A percentile compares a stretch with the other conserved stretches of the same genome.
Conservation (phyloP, 2,329 filamentous ascomycete genomes). For the Trichoderma cornu-damae region DNA sequence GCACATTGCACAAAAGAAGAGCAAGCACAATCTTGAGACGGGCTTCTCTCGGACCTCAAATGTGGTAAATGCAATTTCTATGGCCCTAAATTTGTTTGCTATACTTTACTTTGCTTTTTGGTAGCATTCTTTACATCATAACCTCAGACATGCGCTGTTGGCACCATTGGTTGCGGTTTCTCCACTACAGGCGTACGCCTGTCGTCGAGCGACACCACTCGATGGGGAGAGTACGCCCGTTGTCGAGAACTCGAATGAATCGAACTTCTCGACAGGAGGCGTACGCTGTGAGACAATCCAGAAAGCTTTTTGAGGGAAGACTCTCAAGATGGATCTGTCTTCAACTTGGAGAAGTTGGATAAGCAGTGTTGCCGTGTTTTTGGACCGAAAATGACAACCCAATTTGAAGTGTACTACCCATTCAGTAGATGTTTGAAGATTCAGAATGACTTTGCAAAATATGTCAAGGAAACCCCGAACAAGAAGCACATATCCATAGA, state of each 20-base stretch:
- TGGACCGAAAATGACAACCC: not conserved
- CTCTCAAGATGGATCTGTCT: not conserved
- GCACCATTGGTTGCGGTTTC: not conserved
- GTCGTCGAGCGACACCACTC: not conserved
- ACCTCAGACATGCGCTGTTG: not conserved
- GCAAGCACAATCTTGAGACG: not conserved
- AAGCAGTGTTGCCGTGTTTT: too few species aligned
- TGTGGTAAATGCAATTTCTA: not conserved
- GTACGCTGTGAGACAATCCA: not conserved
- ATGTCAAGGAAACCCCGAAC: not conserved
- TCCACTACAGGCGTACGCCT: constrained; percentile 11
- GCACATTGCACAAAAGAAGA: too few species aligned
- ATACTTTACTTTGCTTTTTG: not conserved
- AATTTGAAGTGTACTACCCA: not conserved
- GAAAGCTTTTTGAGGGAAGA: not conserved
- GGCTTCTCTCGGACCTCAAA: not conserved
- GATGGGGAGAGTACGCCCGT: not conserved
- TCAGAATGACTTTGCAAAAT: not conserved
- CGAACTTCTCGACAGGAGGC: not conserved
- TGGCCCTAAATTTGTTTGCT: not conserved
- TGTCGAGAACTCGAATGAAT: not conserved
- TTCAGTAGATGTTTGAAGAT: not conserved
- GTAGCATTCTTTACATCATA: not conserved
- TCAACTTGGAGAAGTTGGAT: not conserved
- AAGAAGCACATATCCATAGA: not conserved